Base-by-base conservation (phyloP, 2,329 filamentous ascomycete species). In the Chaetomium sp. region DNA sequence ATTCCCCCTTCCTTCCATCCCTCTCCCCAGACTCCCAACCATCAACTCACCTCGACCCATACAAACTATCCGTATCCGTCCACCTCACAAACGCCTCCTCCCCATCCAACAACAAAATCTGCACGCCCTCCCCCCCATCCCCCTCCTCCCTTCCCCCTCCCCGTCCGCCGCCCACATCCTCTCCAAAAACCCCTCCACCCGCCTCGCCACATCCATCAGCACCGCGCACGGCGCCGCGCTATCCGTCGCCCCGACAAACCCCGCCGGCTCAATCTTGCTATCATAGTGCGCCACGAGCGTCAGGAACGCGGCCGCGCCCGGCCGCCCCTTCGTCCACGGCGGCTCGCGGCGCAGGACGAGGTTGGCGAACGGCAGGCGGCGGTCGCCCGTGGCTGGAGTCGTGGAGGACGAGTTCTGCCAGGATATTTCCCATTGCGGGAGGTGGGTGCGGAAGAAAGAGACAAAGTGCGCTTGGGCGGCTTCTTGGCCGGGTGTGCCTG, bases 331-430 rank as follows among this genome's bases (percentile, higher is more conserved):
- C 2, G 87, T 81, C 87, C 90, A 92, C 8, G 92, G 92, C 50
- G 92, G 92, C 76, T 95, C 91, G 58, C 91, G 84, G 54, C 86
- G 87, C 29, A 91, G 85, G 60, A 96, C 88, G 49, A 96, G 78
- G 72, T 96, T 96, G 62, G 85, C 81, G 72, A 96, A 95, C 0
- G 90, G 90, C 0, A 94, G 76, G 47, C 89, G 49, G 8, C 50
- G 55, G 66, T 87, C 82, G 1, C 88, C 87, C 0, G 90, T 91
- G 0, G 85, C 85, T 0, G 94, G 94, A 0, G 94, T 98, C 70
- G 83, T 90, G 31, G 87, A 85, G 0, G 92, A 94, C 31, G 91
- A 93, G 78, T 98, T 98, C 74, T 99, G 94, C 79, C 92, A 91
- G 51, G 87, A 82, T 42, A 97, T 76, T 5, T 81, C 84, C 95